Evolutionary conservation across 1,284 basidiomycete species (phyloP).

Genomic region (Ustilago xerochloae): DNA sequence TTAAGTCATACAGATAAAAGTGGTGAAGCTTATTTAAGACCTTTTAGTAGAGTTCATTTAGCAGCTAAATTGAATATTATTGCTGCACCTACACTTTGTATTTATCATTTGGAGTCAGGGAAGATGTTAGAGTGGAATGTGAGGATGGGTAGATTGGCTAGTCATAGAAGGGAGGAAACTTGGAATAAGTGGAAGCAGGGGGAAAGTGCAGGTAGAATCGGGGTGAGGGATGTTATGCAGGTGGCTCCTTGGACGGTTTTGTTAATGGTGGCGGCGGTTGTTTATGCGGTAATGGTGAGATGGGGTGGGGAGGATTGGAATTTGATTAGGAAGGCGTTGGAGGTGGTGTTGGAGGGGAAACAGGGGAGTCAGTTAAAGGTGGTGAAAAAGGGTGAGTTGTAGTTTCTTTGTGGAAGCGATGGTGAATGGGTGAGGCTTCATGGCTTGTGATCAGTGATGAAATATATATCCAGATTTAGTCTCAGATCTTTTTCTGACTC

Average conservation of each 20-base stretch:
- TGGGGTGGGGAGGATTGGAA: constrained; percentile 47
- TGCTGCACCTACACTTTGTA: constrained; percentile 66
- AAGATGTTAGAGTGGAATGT: constrained; percentile 66
- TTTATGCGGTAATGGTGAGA: constrained; percentile 45
- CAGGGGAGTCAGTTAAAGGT: constrained; percentile 1
- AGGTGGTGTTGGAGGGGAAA: constrained; percentile 10
- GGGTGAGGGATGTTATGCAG: constrained; percentile 45
- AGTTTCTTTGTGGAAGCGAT: no score
- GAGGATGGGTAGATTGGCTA: constrained; percentile 43
- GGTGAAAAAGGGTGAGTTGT: constrained; percentile 15
- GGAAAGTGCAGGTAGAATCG: constrained; percentile 53
- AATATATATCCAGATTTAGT: no score
- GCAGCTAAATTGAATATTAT: constrained; percentile 68
- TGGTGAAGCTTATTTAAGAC: constrained; percentile 67
- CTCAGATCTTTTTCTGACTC: no score
- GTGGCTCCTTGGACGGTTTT: constrained; percentile 46
- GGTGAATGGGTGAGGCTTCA: no score
- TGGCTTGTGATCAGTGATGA: no score
- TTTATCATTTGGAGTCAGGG: constrained; percentile 63
- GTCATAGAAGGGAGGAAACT: constrained; percentile 33
- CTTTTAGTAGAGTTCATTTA: constrained; percentile 68
- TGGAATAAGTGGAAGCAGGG: constrained; percentile 65
- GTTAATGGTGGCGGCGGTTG: constrained; percentile 19
- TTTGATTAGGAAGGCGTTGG: constrained; percentile 22
- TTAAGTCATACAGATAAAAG: constrained; percentile 58